Base-by-base conservation (phyloP, 345 rosid genomes). In the Citrus glauca region DNA sequence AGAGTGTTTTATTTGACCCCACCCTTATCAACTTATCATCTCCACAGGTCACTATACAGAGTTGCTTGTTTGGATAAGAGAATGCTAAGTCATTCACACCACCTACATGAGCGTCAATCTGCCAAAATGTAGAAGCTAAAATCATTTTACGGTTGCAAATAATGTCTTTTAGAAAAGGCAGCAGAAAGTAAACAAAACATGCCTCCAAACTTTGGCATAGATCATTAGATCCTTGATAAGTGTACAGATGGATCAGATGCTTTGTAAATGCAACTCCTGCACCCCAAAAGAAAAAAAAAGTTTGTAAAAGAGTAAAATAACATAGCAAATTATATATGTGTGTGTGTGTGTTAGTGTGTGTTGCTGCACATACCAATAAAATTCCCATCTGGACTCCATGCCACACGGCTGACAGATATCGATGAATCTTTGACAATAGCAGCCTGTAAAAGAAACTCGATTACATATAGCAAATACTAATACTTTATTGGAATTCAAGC, bases 331-430 rank as follows among this genome's bases (percentile, higher is more conserved):
- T 22, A 28, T 6, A 76, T 66, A 2, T 35, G 37, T 35, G 8
- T 35, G 38, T 37, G 40, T 35, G 38, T 35, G 8, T 37, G 40
- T 14, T n/a, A 4, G 65, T 56, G 19, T 66, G 4, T 42, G 27
- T 4, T 40, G 73, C 42, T 3, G 11, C 8, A 82, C 90, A 69
- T 84, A 92, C 97, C 92, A n/a, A 89, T 76, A 72, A 88, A 85
- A 40, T 64, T 83, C 75, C 93, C 95, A 80, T 89, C 93, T 61
- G 90, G 85, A 81, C 95, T 88, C 91, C 95, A 91, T 27, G 82
- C 83, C 50, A 89, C 88, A 4, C 88, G 88, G 65, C 78, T 87
- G 72, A 91, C 92, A 73, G 93, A 88, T 40, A 85, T 78, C 7
- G 77, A 75, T 60, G 89, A 50, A 69, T 89, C 90, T 70, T 84